Evolutionary conservation across 1,284 basidiomycete species (phyloP), one percentile per base, ranked within the genome.

Genomic region (Ceratobasidium sp.): DNA sequence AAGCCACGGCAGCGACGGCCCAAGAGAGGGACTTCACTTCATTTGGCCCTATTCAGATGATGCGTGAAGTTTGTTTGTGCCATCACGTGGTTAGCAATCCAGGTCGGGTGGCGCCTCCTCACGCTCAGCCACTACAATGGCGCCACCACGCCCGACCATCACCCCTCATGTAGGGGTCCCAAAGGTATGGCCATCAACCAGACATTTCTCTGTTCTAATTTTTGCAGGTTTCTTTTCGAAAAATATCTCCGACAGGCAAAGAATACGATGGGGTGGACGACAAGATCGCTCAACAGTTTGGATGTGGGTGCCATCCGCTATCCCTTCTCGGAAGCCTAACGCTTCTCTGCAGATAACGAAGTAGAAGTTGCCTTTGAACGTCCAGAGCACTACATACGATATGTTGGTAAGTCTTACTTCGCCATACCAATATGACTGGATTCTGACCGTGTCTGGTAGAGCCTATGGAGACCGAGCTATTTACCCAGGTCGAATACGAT

Each of bases 401-500:
- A 96, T 79, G 92, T 96, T 76, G 93, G 92, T 94, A 77, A 59
- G 86, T 79, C 21, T 30, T 40, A 42, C 5, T 71, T 21, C 23
- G 36, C 30, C 54, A 36, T 25, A 21, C 46, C 36, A n/a, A 36
- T 33, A 33, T 53, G 21, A 36, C 23, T 14, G 30, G 21, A 56
- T 38, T 21, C 44, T 40, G 21, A 72, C 30, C 53, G 18, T 56
- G 23, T 5, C 28, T 16, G 9, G 46, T 75, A 95, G 96, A 98
- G 78, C 96, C 96, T 0, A 84, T 96, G 76, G 96, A 99, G 80
- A 88, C 87, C 67, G 97, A 99, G 75, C 87, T 98, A 36, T 91
- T 92, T 11, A 87, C 88, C 58, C 95, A 96, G 78, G 96, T 98
- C 58, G 97, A 99, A 80, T 99, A 99, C 83, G 97, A 99, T 80